These are phyloP conservation scores for Ceratocystis cacaofunesta DNA, from an alignment of 2,329 filamentous ascomycete genomes.

Conservation along the genomic window DNA sequence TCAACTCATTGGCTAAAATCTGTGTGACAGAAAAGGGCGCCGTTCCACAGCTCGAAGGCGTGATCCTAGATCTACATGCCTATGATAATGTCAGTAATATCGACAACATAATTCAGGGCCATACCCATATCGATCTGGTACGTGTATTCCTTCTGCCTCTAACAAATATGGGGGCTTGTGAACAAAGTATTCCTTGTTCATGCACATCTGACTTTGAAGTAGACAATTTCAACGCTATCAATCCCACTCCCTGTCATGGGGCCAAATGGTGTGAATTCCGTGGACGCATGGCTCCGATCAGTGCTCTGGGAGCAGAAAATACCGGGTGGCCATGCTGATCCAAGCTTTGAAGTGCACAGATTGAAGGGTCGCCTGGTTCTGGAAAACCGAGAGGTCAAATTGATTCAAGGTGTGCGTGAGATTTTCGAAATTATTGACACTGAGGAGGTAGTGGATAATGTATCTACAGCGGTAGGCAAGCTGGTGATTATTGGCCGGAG, in stretches of 20 bases:
- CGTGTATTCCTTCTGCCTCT: constrained; percentile 21
- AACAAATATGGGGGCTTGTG: neutral
- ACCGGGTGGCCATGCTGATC: constrained; percentile 29
- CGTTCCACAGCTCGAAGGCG: constrained; percentile 69
- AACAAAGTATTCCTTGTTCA: neutral
- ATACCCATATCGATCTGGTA: constrained; percentile 82
- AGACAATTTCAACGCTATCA: constrained; percentile 75
- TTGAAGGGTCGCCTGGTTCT: constrained; percentile 67
- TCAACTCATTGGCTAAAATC: constrained; percentile 79
- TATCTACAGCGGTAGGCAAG: constrained; percentile 33
- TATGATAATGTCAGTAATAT: constrained; percentile 70
- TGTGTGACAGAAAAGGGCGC: constrained; percentile 66
- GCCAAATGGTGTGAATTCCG: constrained; percentile 38
- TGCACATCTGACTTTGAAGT: constrained; percentile 12
- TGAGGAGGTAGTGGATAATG: constrained; percentile 22
- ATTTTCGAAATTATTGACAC: constrained; percentile 80
- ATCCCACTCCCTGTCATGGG: constrained; percentile 50
- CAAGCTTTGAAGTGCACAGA: constrained; percentile 65
- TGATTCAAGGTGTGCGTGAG: constrained; percentile 84
- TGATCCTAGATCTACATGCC: constrained; percentile 78
- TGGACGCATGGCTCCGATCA: constrained; percentile 72
- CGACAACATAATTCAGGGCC: constrained; percentile 59
- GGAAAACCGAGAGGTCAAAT: constrained; percentile 48
- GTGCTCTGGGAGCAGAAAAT: constrained; percentile 68
- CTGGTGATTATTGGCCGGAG: constrained; percentile 49